phyloP scores from a whole-genome alignment of 2,329 filamentous ascomycete species.

The Ampelomyces quisqualis region DNA sequence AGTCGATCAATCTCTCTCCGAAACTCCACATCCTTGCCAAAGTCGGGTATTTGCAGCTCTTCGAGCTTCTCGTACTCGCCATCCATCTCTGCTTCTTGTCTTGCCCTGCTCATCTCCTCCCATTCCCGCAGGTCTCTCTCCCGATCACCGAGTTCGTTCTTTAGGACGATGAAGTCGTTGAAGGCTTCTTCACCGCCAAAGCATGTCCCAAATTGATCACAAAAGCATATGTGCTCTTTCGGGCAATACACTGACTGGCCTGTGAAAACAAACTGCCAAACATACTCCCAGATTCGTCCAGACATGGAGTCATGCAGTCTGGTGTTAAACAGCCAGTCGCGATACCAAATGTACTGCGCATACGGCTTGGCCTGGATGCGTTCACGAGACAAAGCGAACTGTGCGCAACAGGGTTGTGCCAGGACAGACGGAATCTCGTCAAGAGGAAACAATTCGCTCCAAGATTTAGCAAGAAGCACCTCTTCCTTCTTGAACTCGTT shows the following conservation, averaged over 20 bases:
- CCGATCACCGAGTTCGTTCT: constrained; percentile 45
- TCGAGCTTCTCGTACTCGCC: constrained; percentile 33
- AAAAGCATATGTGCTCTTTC: constrained; percentile 60
- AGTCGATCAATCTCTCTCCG: constrained; percentile 49
- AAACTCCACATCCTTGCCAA: constrained; percentile 48
- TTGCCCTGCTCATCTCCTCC: constrained; percentile 41
- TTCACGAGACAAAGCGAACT: constrained; percentile 62
- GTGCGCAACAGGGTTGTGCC: constrained; percentile 63
- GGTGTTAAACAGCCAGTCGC: constrained; percentile 63
- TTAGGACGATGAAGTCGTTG: constrained; percentile 52
- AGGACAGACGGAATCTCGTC: constrained; percentile 53
- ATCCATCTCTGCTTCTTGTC: constrained; percentile 33
- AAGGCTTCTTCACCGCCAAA: constrained; percentile 56
- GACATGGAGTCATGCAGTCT: constrained; percentile 57
- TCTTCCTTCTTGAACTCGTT: constrained; percentile 49
- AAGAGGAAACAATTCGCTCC: constrained; percentile 52
- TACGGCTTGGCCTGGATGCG: constrained; percentile 57
- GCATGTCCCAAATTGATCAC: constrained; percentile 64
- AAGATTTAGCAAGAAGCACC: constrained; percentile 47
- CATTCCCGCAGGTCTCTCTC: constrained; percentile 48
- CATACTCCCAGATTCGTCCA: constrained; percentile 63
- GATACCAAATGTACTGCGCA: constrained; percentile 57
- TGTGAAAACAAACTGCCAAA: constrained; percentile 65
- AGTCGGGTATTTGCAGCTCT: constrained; percentile 41
- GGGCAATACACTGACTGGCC: constrained; percentile 53